These are phyloP conservation scores for Antitrichia curtipendula DNA, from an alignment of 225 moss, liverwort and hornwort species.

Conservation along the genomic window DNA sequence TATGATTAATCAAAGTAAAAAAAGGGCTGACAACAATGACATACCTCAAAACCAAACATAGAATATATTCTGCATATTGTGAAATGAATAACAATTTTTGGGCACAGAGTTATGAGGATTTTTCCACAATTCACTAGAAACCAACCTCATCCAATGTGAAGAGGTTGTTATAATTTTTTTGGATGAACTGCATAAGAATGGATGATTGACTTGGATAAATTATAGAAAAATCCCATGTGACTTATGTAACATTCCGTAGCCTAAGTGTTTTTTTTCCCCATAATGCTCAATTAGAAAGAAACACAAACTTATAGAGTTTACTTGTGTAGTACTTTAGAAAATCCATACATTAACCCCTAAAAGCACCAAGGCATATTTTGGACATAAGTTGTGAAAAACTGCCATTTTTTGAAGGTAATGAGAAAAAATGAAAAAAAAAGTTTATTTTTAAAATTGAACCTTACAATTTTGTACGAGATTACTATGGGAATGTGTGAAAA, in stretches of 20 bases:
- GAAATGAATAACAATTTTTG: not conserved
- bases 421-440: too few relatives aligned
- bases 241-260: too few relatives aligned
- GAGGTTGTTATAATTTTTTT: accelerated
- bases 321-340: not conserved
- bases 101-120: accelerated
- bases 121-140: not conserved
- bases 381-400: too few relatives aligned
- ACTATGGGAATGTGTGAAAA: too few relatives aligned
- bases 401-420: too few relatives aligned
- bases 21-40: not conserved
- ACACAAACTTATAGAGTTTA: not conserved
- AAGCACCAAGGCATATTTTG: too few relatives aligned
- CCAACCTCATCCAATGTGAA: not conserved
- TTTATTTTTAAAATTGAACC: too few relatives aligned
- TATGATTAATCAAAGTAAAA: not conserved
- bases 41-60: too few relatives aligned
- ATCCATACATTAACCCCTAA: not conserved
- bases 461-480: too few relatives aligned
- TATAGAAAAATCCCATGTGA: not conserved
- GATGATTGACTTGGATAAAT: not conserved
- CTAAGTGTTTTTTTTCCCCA: not conserved
- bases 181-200: not conserved
- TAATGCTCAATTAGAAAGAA: not conserved
- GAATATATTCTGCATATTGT: not conserved